These are phyloP conservation scores for Heliocybe sulcata DNA, from an alignment of 1,284 basidiomycete species.

Conservation along the genomic window DNA sequence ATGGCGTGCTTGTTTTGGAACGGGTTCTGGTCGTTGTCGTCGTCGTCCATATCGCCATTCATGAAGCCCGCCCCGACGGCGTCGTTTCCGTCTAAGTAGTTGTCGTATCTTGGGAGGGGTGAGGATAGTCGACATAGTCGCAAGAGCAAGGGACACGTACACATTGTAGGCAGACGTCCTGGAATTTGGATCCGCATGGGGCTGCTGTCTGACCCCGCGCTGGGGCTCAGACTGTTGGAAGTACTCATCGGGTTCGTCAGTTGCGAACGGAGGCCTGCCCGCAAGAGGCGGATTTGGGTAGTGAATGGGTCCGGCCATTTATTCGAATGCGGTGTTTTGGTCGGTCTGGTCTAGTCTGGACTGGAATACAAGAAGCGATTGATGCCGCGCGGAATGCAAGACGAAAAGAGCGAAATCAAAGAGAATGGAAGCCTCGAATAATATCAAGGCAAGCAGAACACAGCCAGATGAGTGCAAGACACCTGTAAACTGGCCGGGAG, in stretches of 20 bases:
- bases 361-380: background rate
- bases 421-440: conserved; percentile 27
- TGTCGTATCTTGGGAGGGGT: conserved; percentile 46
- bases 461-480: conserved; percentile 5
- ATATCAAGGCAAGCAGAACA: conserved; percentile 12
- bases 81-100: conserved; percentile 39
- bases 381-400: conserved; percentile 4
- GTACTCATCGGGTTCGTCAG: conserved; percentile 55
- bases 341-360: background rate
- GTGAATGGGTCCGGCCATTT: conserved; percentile 22
- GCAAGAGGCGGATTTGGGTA: conserved; percentile 39
- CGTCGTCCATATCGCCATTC: conserved; percentile 31
- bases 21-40: conserved; percentile 38
- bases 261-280: conserved; percentile 61
- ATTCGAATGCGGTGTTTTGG: background rate
- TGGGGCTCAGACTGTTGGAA: conserved; percentile 34
- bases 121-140: conserved; percentile 2
- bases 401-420: conserved; percentile 16
- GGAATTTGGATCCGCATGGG: conserved; percentile 26
- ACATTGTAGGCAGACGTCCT: conserved; percentile 56
- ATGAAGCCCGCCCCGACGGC: conserved; percentile 46
- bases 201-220: conserved; percentile 17
- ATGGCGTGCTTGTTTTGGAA: conserved; percentile 28
- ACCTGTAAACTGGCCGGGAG: conserved; percentile 8
- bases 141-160: conserved; percentile 33